These are phyloP conservation scores for Fusarium neocosmosporiellum DNA, from an alignment of 2,329 filamentous ascomycete species.

Conservation along the genomic window DNA sequence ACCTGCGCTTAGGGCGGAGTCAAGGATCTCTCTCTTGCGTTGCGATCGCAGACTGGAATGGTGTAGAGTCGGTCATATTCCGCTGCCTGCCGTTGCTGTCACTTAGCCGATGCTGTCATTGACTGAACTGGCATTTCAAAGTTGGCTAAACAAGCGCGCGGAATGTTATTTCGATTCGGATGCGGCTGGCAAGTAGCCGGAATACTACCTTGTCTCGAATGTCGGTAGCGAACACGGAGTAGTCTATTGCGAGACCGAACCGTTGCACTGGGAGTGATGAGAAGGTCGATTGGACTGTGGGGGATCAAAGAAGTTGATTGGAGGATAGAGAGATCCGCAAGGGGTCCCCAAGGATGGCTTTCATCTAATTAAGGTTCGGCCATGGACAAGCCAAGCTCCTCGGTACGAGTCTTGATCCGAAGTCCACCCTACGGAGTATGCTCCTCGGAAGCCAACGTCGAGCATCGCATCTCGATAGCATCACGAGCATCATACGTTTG, in stretches of 20 bases:
- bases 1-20: conserved; percentile 70
- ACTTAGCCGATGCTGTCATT: neutral
- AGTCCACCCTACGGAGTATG: neutral
- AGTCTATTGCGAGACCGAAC: conserved; percentile 18
- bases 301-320: conserved; percentile 31
- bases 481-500: neutral
- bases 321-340: conserved; percentile 20
- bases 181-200: conserved; percentile 3
- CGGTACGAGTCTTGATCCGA: conserved; percentile 10
- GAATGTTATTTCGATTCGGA: conserved; percentile 16
- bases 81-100: neutral
- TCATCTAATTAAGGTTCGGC: conserved; percentile 41
- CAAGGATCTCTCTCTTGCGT: neutral
- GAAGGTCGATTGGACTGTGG: conserved; percentile 2
- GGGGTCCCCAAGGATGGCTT: conserved; percentile 17
- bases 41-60: neutral
- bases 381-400: conserved; percentile 25
- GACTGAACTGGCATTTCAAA: neutral
- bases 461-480: neutral
- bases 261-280: conserved; percentile 18
- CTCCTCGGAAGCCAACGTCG: neutral
- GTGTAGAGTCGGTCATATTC: neutral
- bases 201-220: conserved; percentile 29
- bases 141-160: neutral
- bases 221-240: conserved; percentile 23